phyloP scores from a whole-genome alignment of 2,329 filamentous ascomycete species.

The Lizonia empirigonia region DNA sequence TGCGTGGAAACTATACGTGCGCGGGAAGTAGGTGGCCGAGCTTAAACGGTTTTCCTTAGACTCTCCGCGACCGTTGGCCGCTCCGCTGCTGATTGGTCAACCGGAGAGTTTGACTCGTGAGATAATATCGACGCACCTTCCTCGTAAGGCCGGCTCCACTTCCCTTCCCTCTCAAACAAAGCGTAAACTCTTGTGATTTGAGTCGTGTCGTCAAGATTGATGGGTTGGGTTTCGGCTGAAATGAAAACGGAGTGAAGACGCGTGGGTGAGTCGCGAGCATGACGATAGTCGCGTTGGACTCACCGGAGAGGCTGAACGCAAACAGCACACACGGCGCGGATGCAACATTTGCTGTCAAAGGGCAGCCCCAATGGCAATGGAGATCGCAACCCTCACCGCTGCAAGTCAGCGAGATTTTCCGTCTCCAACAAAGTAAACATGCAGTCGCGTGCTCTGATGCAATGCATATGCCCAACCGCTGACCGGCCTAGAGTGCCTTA shows the following conservation, averaged over 20 bases:
- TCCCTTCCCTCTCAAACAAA: constrained; percentile 14
- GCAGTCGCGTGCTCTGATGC: constrained; percentile 1
- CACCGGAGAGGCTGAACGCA: constrained; percentile 4
- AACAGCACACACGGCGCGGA: neutral
- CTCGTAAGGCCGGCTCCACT: constrained; percentile 8
- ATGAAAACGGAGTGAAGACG: neutral
- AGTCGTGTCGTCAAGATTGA: constrained; percentile 8
- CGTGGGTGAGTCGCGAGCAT: constrained; percentile 8
- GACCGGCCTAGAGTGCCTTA: constrained; percentile 2
- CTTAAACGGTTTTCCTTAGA: too few relatives aligned
- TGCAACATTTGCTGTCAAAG: constrained; percentile 4
- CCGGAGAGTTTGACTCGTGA: too few relatives aligned
- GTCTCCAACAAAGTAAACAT: constrained; percentile 3
- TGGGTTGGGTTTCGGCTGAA: constrained; percentile 6
- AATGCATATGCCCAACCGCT: constrained; percentile 1
- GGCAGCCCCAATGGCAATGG: neutral
- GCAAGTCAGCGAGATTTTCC: neutral
- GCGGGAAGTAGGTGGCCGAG: too few relatives aligned
- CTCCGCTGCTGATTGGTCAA: too few relatives aligned
- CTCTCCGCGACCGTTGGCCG: too few relatives aligned
- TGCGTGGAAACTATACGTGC: too few relatives aligned
- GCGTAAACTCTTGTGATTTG: constrained; percentile 6
- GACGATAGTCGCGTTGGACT: constrained; percentile 9
- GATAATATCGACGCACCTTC: constrained; percentile 6
- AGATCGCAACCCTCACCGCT: neutral